Base-by-base conservation (phyloP, 1,284 basidiomycete species). In the Ceratobasidium papillatum region DNA sequence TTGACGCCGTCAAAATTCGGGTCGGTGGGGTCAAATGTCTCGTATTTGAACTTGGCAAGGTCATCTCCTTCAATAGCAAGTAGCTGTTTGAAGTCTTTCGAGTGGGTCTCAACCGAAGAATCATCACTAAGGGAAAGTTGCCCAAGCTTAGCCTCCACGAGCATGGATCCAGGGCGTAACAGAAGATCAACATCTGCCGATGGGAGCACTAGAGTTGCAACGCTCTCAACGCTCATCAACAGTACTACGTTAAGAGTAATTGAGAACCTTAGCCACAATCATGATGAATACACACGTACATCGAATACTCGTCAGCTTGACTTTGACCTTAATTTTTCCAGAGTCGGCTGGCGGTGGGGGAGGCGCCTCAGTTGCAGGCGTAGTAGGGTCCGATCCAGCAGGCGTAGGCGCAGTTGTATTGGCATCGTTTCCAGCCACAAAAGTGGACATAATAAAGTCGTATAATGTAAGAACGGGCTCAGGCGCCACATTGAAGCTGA, bases 361-460 rank as follows among this genome's bases (percentile, higher is more conserved):
- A 54, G 36, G 58, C 75, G 4, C 72, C 68, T 58, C 68, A 43
- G 22, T 43, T 22, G 45, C 58, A 25, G 75, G 74, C 2, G 72
- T 65, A 34, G 43, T 45, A 47, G 54, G 32, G 19, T n/a, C 27
- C 3, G 75, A 47, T 14, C 34, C 72, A 0, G 58, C 62, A 45
- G 75, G 63, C 5, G 75, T 45, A 19, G 75, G 65, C 7, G 62
- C 56, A 17, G 32, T 41, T 3, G 75, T 74, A 47, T 79, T 74
- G 30, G 75, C 76, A 38, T 82, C 80, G 63, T 84, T 78, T 30
- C 85, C 81, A 3, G 92, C 89, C 17, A 95, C 93, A 82, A 98
- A 98, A 0, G 96, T 98, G 5, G 94, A 93, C 93, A 99, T 98
- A 82, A 99, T 91, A 84, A 98, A 99, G 83, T 99, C 96, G 82